Conservation (phyloP, 306 rosid genomes). For the Dryas alaskensis region DNA sequence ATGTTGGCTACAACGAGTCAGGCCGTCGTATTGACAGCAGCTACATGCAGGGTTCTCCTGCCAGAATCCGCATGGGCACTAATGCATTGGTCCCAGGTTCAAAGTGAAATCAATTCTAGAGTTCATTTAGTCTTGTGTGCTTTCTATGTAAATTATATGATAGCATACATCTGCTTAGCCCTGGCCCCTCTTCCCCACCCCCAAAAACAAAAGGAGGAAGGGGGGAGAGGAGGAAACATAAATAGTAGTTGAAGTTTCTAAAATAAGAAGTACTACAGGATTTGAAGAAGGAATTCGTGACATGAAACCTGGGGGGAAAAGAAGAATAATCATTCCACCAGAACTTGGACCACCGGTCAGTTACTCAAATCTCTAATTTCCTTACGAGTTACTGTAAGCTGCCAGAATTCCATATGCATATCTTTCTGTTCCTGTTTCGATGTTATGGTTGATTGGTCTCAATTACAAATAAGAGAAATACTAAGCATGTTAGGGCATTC, state of each 20-base stretch:
- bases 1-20: conserved; percentile 87
- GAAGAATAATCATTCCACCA: conserved; percentile 94
- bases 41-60: conserved; percentile 86
- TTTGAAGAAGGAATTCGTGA: conserved; percentile 94
- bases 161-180: background rate
- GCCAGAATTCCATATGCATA: background rate
- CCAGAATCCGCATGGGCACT: conserved; percentile 90
- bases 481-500: conserved; percentile 5
- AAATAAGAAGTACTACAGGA: conserved; percentile 48
- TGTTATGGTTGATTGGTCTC: background rate
- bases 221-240: background rate
- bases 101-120: conserved; percentile 1
- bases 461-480: background rate
- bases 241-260: conserved; percentile 9
- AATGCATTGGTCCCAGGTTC: conserved; percentile 92
- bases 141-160: conserved; percentile 8
- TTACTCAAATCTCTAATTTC: conserved; percentile 27
- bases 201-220: background rate
- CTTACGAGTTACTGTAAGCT: conserved; percentile 6
- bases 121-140: background rate
- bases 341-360: conserved; percentile 98
- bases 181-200: background rate
- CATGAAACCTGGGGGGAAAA: conserved; percentile 91
- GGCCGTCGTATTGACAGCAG: conserved; percentile 98
- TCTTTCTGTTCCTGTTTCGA: background rate